Evolutionary conservation across 2,329 filamentous ascomycete species (phyloP).

Genomic region (Akanthomyces uredinophilus): DNA sequence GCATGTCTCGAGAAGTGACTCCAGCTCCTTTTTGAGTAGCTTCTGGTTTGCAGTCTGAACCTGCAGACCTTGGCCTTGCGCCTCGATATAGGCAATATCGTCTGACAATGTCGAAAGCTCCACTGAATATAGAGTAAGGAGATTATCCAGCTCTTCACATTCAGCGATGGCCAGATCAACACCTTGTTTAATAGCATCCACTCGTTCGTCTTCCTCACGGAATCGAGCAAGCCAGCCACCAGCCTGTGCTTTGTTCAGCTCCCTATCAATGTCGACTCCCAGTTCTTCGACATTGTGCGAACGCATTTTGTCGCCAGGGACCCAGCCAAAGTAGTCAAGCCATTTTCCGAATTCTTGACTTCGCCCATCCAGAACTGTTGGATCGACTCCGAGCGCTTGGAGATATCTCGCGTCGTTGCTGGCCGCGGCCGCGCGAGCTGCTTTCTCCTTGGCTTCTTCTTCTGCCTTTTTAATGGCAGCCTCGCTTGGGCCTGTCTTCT

Average conservation of each 20-base stretch:
- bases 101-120: constrained; percentile 91
- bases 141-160: constrained; percentile 91
- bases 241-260: constrained; percentile 85
- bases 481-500: constrained; percentile 32
- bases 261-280: constrained; percentile 76
- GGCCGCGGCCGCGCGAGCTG: constrained; percentile 57
- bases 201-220: constrained; percentile 82
- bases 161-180: constrained; percentile 89
- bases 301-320: constrained; percentile 67
- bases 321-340: constrained; percentile 85
- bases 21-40: constrained; percentile 81
- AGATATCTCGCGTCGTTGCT: constrained; percentile 78
- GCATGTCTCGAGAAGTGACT: constrained; percentile 83
- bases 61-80: constrained; percentile 92
- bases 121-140: constrained; percentile 90
- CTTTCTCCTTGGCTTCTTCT: constrained; percentile 38
- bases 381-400: constrained; percentile 70
- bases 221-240: constrained; percentile 85
- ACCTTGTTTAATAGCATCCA: constrained; percentile 77
- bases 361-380: constrained; percentile 66
- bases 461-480: constrained; percentile 21
- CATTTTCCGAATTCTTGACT: constrained; percentile 77
- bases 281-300: constrained; percentile 73
- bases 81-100: constrained; percentile 95
- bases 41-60: constrained; percentile 98